These are phyloP conservation scores for Helicocarpus griseus DNA, from an alignment of 2,329 filamentous ascomycete genomes.

Conservation along the genomic window DNA sequence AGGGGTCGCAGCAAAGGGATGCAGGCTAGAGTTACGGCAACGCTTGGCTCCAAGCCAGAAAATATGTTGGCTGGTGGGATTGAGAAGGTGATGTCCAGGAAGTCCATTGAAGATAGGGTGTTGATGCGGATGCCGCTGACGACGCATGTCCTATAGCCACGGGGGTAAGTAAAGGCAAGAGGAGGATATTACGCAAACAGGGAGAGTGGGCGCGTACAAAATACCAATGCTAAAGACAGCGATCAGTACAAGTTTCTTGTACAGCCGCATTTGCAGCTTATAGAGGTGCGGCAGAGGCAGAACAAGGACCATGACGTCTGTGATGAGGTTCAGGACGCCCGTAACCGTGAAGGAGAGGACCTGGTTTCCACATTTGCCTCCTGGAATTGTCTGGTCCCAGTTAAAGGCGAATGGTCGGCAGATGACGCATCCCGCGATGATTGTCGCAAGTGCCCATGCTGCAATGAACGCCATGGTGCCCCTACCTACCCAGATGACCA, in stretches of 20 bases:
- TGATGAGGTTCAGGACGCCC: slow-evolving; percentile 17
- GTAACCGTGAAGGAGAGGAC: slow-evolving; percentile 16
- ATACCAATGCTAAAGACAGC: slow-evolving; percentile 16
- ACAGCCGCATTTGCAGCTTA: slow-evolving; percentile 16
- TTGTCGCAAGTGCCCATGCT: slow-evolving; percentile 20
- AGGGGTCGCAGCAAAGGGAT: slow-evolving; percentile 34
- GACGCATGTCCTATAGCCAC: slow-evolving; percentile 23
- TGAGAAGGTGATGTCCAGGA: slow-evolving; percentile 26
- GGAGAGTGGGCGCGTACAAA: slow-evolving; percentile 14
- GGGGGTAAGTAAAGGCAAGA: background rate
- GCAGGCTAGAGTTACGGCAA: slow-evolving; percentile 33
- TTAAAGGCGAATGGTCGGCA: slow-evolving; percentile 19
- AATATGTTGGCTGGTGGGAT: slow-evolving; percentile 28
- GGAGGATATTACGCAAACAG: background rate
- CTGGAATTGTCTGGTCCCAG: slow-evolving; percentile 18
- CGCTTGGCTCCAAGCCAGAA: slow-evolving; percentile 29
- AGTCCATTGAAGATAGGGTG: slow-evolving; percentile 25
- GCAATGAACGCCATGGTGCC: slow-evolving; percentile 12
- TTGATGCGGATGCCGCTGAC: slow-evolving; percentile 28
- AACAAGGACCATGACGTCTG: slow-evolving; percentile 17
- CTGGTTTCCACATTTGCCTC: slow-evolving; percentile 15
- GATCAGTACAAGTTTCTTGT: slow-evolving; percentile 17
- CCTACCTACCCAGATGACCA: slow-evolving; percentile 10
- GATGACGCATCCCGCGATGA: slow-evolving; percentile 11
- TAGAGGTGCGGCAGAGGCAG: slow-evolving; percentile 17